These are phyloP conservation scores for Porodaedalea pini DNA, from an alignment of 1,284 basidiomycete genomes.

Conservation along the genomic window DNA sequence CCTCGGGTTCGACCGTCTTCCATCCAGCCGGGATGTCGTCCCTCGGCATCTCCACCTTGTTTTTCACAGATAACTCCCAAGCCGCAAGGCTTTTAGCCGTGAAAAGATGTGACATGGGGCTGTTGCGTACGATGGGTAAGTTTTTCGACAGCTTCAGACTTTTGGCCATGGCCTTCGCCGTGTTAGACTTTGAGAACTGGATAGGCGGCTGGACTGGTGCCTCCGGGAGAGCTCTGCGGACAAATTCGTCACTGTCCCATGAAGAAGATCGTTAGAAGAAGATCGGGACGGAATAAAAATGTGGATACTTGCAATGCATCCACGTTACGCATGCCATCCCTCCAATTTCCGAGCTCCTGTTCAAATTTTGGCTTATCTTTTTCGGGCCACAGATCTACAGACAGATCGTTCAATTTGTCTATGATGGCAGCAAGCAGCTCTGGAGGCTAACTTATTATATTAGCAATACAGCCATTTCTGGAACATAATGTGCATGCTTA, in stretches of 20 bases:
- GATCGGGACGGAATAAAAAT: not conserved
- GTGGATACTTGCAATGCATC: constrained; percentile 52
- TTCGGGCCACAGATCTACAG: constrained; percentile 47
- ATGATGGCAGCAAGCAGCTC: constrained; percentile 58
- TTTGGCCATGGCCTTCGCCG: constrained; percentile 53
- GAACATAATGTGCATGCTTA: constrained; percentile 35
- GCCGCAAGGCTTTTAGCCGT: constrained; percentile 65
- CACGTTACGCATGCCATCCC: constrained; percentile 42
- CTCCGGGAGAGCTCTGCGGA: constrained; percentile 36
- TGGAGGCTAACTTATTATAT: constrained; percentile 48
- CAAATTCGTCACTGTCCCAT: constrained; percentile 36
- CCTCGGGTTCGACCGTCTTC: constrained; percentile 47
- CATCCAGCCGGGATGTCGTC: constrained; percentile 65
- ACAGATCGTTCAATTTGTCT: constrained; percentile 46
- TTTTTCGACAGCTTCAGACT: constrained; percentile 61
- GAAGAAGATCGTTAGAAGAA: constrained; percentile 21
- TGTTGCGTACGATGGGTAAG: constrained; percentile 45
- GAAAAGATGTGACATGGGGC: constrained; percentile 63
- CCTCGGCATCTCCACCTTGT: constrained; percentile 42
- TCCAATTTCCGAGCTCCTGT: constrained; percentile 34
- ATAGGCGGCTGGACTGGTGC: constrained; percentile 40
- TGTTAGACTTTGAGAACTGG: constrained; percentile 51
- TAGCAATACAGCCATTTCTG: constrained; percentile 12
- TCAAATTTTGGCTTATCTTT: constrained; percentile 22
- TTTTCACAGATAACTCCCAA: constrained; percentile 67